These are phyloP conservation scores for Brassica carinata DNA, from an alignment of 345 rosid species.

Conservation along the genomic window DNA sequence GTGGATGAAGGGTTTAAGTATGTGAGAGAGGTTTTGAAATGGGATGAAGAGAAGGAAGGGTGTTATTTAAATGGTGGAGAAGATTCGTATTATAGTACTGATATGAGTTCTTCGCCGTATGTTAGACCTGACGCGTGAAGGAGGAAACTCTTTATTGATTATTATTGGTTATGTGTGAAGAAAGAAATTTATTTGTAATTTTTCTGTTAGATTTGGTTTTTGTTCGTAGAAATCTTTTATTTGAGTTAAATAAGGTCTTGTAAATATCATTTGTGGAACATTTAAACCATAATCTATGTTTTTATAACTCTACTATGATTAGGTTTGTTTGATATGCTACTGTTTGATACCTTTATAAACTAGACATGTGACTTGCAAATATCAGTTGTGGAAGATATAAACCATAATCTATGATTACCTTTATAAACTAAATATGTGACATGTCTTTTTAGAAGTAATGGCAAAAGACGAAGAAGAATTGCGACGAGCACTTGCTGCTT, in stretches of 20 bases:
- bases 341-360: too few relatives aligned
- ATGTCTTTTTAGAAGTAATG: too few relatives aligned
- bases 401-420: too few relatives aligned
- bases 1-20: slow-evolving; percentile 88
- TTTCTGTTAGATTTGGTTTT: slow-evolving; percentile 11
- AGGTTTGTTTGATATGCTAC: too few relatives aligned
- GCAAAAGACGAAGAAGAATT: too few relatives aligned
- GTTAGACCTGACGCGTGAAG: slow-evolving; percentile 31
- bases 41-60: slow-evolving; percentile 95
- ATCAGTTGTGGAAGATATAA: too few relatives aligned
- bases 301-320: not conserved
- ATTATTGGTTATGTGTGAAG: not conserved
- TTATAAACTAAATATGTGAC: too few relatives aligned
- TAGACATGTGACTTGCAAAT: too few relatives aligned
- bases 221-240: not conserved
- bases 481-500: too few relatives aligned
- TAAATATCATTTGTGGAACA: slow-evolving; percentile 7
- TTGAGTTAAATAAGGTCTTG: slow-evolving; percentile 22
- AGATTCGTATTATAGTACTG: slow-evolving; percentile 92
- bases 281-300: not conserved
- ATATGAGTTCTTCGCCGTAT: slow-evolving; percentile 81
- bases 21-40: slow-evolving; percentile 87
- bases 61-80: slow-evolving; percentile 69
- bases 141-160: slow-evolving; percentile 19
- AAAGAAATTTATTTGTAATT: not conserved